Evolutionary conservation across 1,139 yeast species (phyloP).

Genomic region (Lodderomyces oxycetoniae): DNA sequence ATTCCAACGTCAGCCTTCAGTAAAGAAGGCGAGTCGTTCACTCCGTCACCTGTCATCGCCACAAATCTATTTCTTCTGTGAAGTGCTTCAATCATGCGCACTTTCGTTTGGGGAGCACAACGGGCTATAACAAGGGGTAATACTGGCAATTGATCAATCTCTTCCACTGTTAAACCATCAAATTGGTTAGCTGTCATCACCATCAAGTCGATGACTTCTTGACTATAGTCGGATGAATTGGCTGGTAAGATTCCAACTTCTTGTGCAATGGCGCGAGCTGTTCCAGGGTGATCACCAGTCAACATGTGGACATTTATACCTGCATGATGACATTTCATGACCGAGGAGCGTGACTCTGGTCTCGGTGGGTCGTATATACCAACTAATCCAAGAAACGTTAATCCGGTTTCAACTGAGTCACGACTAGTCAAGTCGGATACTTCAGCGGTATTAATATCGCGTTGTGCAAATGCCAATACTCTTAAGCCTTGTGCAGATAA

Average conservation of each 20-base stretch:
- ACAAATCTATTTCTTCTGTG: constrained; percentile 67
- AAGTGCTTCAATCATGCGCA: constrained; percentile 76
- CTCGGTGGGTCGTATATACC: constrained; percentile 88
- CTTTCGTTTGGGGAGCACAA: constrained; percentile 84
- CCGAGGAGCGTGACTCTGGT: constrained; percentile 64
- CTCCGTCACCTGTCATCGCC: constrained; percentile 91
- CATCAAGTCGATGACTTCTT: constrained; percentile 61
- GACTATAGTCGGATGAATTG: constrained; percentile 58
- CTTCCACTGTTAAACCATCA: constrained; percentile 57
- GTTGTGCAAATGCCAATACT: constrained; percentile 66
- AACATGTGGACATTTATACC: constrained; percentile 84
- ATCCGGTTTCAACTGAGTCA: constrained; percentile 48
- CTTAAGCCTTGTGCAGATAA: constrained; percentile 69
- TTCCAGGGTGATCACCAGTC: constrained; percentile 82
- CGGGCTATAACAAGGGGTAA: constrained; percentile 78
- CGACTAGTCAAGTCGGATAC: constrained; percentile 24
- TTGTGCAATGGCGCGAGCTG: constrained; percentile 78
- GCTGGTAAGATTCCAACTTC: constrained; percentile 82
- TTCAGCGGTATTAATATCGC: constrained; percentile 14
- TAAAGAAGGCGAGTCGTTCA: constrained; percentile 77
- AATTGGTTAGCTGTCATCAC: constrained; percentile 75
- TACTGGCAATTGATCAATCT: constrained; percentile 65
- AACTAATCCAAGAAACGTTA: constrained; percentile 63
- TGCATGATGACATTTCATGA: constrained; percentile 64
- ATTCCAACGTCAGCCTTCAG: constrained; percentile 79